Conservation (phyloP, 805 yeast species). For the Candida succiphila region DNA sequence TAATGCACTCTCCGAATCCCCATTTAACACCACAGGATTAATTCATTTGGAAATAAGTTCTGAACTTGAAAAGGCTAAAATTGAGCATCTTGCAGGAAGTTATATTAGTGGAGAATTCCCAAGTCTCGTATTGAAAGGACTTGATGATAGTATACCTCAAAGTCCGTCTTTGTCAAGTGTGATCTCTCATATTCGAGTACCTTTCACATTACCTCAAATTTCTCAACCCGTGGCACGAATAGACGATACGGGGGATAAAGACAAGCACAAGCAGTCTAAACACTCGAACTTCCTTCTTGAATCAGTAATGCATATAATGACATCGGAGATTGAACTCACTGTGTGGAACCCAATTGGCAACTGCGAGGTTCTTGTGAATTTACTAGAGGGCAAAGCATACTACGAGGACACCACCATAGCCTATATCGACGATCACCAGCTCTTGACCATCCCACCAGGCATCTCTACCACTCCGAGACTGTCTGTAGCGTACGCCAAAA, state of each 20-base stretch:
- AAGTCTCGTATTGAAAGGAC: slow-evolving; percentile 19
- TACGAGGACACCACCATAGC: slow-evolving; percentile 39
- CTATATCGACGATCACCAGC: slow-evolving; percentile 28
- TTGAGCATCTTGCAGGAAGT: slow-evolving; percentile 27
- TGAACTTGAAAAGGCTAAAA: slow-evolving; percentile 8
- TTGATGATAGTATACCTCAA: slow-evolving; percentile 13
- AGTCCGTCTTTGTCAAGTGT: slow-evolving; percentile 15
- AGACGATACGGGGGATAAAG: slow-evolving; percentile 1
- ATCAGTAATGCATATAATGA: slow-evolving; percentile 43
- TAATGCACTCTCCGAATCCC: no score
- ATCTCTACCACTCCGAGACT: slow-evolving; percentile 36
- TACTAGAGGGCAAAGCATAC: slow-evolving; percentile 37
- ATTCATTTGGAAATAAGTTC: slow-evolving; percentile 10
- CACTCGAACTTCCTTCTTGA: slow-evolving; percentile 32
- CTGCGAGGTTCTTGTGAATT: slow-evolving; percentile 28
- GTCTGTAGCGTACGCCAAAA: slow-evolving; percentile 33
- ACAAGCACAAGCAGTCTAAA: slow-evolving; percentile 1
- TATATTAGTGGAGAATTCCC: slow-evolving; percentile 30
- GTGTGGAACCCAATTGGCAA: slow-evolving; percentile 46
- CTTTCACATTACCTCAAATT: slow-evolving; percentile 19
- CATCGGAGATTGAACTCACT: slow-evolving; percentile 43
- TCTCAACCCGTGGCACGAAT: slow-evolving; percentile 1
- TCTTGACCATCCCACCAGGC: slow-evolving; percentile 42
- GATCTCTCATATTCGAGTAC: slow-evolving; percentile 15
- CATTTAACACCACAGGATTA: no score